Base-by-base conservation (phyloP, 78 protist species). In the Dictyostelium capitatum region DNA sequence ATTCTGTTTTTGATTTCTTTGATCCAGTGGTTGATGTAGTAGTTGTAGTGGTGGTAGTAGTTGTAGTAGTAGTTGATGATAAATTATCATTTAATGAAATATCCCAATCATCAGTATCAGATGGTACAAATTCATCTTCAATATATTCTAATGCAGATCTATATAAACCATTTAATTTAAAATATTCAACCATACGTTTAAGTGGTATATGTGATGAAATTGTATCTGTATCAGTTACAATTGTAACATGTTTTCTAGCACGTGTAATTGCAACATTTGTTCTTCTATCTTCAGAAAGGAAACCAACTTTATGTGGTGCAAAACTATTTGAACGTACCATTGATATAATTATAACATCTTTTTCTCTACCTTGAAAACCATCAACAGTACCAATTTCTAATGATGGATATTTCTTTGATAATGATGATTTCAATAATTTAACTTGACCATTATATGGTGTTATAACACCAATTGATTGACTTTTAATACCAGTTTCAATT, bases 321-420 rank as follows among this genome's bases (percentile, higher is more conserved):
- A 28, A 32, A 17, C 81, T 47, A 59, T 95, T 81, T 50, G 95
- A 90, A 23, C 97, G 67, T 15, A 95, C 97, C 62, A 75, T 65
- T 12, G 97, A 83, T n/a, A 98, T 89, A 20, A 98, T 54, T 37
- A 98, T 82, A 12, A 92, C 98, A 50, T 98, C 99, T 77, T 97
- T 98, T 80, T 98, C 99, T 23, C 98, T 89, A 23, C 99, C 99
- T 62, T 98, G 99, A 75, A 98, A 98, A 11, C 98, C 98, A 87
- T 98, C 99, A 4, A 98, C 99, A 9, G 98, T 96, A 23, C 97
- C 97, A n/a, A 98, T 90, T 46, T 97, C 98, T 11, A 98, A 75
- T 20, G 3, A 6, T 54, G 83, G 72, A 28, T 79, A 79, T 7
- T 46, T 37, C 20, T 46, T 54, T 6, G 28, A 30, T 4, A 92